Evolutionary conservation across 306 rosid genomes (phyloP).

Genomic region (Senna tora): DNA sequence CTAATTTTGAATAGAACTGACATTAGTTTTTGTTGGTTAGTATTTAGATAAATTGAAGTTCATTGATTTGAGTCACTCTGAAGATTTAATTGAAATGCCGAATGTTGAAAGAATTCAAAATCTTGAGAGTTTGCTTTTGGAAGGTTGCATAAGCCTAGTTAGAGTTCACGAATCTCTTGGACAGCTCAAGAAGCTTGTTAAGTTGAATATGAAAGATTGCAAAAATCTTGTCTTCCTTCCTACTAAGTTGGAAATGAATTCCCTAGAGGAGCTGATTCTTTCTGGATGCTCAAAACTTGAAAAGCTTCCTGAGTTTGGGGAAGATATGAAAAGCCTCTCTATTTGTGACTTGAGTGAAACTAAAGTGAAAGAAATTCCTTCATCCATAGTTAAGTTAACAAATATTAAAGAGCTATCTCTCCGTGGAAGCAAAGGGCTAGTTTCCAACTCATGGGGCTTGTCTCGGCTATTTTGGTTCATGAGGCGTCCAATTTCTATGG

Average conservation of each 20-base stretch:
- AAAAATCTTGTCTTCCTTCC: not conserved
- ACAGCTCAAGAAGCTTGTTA: not conserved
- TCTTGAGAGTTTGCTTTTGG: not conserved
- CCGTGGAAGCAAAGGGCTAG: not conserved
- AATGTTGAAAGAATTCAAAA: not conserved
- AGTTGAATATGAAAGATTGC: not conserved
- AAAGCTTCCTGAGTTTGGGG: not conserved
- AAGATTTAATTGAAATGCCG: not conserved
- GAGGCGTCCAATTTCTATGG: not conserved
- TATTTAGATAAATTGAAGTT: not conserved
- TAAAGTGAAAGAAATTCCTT: not conserved
- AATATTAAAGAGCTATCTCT: not conserved
- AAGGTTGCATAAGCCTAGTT: not conserved
- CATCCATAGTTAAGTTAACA: not conserved
- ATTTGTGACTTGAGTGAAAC: not conserved
- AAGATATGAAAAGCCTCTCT: not conserved
- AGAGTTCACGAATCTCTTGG: conserved; percentile 7
- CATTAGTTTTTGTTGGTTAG: too few relatives aligned
- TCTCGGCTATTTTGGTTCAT: not conserved
- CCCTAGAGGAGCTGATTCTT: not conserved
- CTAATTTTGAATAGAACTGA: too few relatives aligned
- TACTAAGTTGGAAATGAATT: not conserved
- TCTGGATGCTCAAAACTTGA: not conserved
- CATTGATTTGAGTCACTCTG: not conserved
- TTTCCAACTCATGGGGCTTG: not conserved